Evolutionary conservation across 129 eudicot species (phyloP).

Genomic region (Oenanthe sinensis): DNA sequence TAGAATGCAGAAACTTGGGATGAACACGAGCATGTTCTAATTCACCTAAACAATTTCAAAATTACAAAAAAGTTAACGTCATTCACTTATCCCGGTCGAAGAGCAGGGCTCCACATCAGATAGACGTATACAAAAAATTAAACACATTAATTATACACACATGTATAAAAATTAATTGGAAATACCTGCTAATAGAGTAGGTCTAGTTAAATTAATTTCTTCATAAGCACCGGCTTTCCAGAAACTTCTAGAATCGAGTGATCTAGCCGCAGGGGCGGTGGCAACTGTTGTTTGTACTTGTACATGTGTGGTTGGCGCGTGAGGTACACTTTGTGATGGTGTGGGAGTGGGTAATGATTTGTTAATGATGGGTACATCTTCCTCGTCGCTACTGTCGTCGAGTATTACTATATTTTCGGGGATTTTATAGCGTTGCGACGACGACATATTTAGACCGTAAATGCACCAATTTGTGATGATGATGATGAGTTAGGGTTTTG

Average conservation of each 20-base stretch:
- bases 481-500: constrained; percentile 1
- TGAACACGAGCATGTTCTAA: constrained; percentile 93
- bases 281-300: background rate
- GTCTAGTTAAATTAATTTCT: constrained; percentile 38
- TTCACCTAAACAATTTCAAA: constrained; percentile 43
- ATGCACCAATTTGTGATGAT: background rate
- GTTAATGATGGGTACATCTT: constrained; percentile 8
- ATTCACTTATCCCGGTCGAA: too few relatives aligned
- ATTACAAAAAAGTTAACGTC: background rate
- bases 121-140: too few relatives aligned
- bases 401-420: constrained; percentile 28
- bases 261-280: constrained; percentile 7
- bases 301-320: background rate
- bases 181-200: constrained; percentile 39
- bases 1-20: constrained; percentile 90
- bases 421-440: constrained; percentile 13
- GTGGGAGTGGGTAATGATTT: constrained; percentile 1
- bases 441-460: constrained; percentile 15
- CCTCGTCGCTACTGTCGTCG: constrained; percentile 50
- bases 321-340: constrained; percentile 6
- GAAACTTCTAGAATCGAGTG: constrained; percentile 63
- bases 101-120: too few relatives aligned
- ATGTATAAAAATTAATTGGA: background rate
- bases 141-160: too few relatives aligned
- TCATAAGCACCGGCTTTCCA: constrained; percentile 87